phyloP scores from a whole-genome alignment of 1,284 basidiomycete species.

The Irpex lacteus region DNA sequence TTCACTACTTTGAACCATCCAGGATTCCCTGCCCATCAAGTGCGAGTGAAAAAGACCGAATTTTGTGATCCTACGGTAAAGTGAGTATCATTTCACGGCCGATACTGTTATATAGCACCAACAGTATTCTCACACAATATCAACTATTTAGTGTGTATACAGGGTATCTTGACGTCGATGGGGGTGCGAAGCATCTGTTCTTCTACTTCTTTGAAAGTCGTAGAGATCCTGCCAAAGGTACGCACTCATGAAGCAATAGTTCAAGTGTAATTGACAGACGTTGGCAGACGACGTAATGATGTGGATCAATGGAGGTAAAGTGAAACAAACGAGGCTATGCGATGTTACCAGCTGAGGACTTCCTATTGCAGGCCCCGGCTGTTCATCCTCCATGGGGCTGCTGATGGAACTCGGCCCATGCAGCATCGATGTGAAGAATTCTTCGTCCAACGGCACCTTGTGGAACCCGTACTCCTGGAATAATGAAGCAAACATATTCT shows the following conservation, averaged over 20 bases:
- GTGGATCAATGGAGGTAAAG: constrained; percentile 67
- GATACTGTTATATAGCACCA: not conserved
- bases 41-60: constrained; percentile 58
- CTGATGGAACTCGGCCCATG: constrained; percentile 55
- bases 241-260: not conserved
- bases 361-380: constrained; percentile 50
- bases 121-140: not conserved
- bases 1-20: constrained; percentile 47
- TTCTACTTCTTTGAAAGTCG: constrained; percentile 87
- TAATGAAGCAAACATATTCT: constrained; percentile 65
- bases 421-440: constrained; percentile 48
- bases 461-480: constrained; percentile 70
- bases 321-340: not conserved
- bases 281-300: constrained; percentile 61
- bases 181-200: constrained; percentile 65
- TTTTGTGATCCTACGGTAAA: constrained; percentile 67
- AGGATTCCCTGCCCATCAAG: constrained; percentile 45
- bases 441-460: constrained; percentile 46
- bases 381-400: constrained; percentile 61
- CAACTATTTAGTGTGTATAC: constrained; percentile 45
- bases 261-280: not conserved
- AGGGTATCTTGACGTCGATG: constrained; percentile 61
- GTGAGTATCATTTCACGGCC: constrained; percentile 28
- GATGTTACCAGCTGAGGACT: not conserved
- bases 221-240: constrained; percentile 54